A percentile compares a stretch with the other conserved stretches of the same genome.
Conservation (phyloP, 768 basidiomycete species). For the Kwoniella europaea region DNA sequence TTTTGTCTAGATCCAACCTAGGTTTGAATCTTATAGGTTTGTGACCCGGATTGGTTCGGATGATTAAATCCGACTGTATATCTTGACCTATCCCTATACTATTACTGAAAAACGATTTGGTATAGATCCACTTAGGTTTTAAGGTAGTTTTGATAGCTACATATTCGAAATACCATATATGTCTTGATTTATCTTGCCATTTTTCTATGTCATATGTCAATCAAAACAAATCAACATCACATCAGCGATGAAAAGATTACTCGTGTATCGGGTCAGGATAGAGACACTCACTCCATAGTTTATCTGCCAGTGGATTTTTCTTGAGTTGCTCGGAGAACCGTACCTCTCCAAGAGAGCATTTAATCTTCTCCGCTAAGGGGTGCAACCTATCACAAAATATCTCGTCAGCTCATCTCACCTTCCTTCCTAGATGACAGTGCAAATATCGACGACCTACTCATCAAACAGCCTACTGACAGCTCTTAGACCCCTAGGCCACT, state of each 20-base stretch:
- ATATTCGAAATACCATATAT: conserved; percentile 10
- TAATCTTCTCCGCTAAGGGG: background rate
- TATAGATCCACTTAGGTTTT: background rate
- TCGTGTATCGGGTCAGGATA: no score
- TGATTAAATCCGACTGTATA: background rate
- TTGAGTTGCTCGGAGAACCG: background rate
- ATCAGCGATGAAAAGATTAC: no score
- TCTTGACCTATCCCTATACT: background rate
- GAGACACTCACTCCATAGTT: background rate
- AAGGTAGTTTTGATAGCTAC: background rate
- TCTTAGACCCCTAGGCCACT: background rate
- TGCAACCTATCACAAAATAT: background rate
- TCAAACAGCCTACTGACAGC: background rate
- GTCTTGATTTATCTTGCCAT: background rate
- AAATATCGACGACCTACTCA: background rate
- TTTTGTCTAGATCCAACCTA: background rate
- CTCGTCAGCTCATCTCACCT: background rate
- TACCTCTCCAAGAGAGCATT: background rate
- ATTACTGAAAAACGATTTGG: background rate
- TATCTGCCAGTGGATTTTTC: background rate
- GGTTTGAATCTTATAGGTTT: background rate
- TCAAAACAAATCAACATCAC: background rate
- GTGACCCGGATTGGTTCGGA: background rate
- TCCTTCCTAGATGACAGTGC: background rate
- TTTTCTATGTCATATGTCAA: background rate